A percentile compares a stretch with the other conserved stretches of the same genome.
These are phyloP conservation scores for Coemansia sp. DNA, from an alignment of 192 early-diverging fungal genomes.

Conservation along the genomic window DNA sequence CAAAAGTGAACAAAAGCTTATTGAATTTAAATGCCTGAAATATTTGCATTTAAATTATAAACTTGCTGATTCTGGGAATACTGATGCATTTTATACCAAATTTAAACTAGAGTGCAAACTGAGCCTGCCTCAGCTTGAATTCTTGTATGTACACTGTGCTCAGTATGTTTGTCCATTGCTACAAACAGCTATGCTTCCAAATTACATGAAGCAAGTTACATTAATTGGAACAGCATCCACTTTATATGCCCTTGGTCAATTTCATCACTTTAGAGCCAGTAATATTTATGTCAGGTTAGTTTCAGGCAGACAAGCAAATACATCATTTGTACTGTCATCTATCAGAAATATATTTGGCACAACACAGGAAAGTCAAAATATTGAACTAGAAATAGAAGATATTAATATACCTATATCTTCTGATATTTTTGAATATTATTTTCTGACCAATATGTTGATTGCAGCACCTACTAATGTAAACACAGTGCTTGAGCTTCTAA, in stretches of 20 bases:
- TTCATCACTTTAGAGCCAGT: neutral
- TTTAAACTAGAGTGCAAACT: neutral
- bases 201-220: neutral
- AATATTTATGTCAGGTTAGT: neutral
- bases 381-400: neutral
- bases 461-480: neutral
- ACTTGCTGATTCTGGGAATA: neutral
- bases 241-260: neutral
- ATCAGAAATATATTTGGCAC: neutral
- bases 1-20: neutral
- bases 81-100: neutral
- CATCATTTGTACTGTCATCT: neutral
- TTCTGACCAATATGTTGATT: neutral
- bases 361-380: neutral
- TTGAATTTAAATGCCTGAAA: neutral
- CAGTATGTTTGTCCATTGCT: neutral
- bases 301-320: neutral
- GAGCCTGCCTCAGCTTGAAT: neutral
- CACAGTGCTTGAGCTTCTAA: neutral
- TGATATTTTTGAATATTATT: neutral
- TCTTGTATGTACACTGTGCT: neutral
- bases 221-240: neutral
- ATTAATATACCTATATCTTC: neutral
- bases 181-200: neutral
- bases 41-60: neutral